phyloP scores from a whole-genome alignment of 352 stramenopile genomes.

The Phytophthora citricola region DNA sequence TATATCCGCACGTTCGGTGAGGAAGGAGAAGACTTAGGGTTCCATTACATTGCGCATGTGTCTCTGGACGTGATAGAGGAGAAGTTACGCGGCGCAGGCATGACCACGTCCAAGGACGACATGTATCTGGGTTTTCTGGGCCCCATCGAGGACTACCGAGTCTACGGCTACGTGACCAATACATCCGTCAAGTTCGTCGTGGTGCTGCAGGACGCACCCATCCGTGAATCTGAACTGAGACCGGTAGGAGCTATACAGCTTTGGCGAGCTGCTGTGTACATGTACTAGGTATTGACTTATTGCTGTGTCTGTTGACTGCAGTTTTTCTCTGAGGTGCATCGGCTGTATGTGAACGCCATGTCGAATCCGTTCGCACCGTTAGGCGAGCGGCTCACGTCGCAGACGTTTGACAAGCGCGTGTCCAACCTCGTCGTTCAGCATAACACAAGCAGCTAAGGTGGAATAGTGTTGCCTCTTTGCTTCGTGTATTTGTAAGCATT shows the following conservation, averaged over 20 bases:
- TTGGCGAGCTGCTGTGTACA: too few species aligned
- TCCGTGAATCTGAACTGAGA: slow-evolving; percentile 82
- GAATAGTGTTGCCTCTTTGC: slow-evolving; percentile 13
- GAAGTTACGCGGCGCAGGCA: slow-evolving; percentile 60
- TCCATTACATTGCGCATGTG: slow-evolving; percentile 90
- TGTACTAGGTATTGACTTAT: slow-evolving; percentile 9
- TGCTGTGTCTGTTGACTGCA: slow-evolving; percentile 25
- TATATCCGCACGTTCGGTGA: slow-evolving; percentile 87
- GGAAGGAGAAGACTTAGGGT: slow-evolving; percentile 80
- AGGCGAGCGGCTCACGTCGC: slow-evolving; percentile 82
- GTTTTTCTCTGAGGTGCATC: slow-evolving; percentile 88
- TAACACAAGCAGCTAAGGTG: slow-evolving; percentile 47
- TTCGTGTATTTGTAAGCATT: slow-evolving; percentile 18
- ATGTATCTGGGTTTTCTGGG: slow-evolving; percentile 89
- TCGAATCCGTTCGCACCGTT: slow-evolving; percentile 88
- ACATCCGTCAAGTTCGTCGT: slow-evolving; percentile 85
- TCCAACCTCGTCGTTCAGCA: slow-evolving; percentile 80
- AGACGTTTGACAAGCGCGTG: slow-evolving; percentile 83
- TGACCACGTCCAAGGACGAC: slow-evolving; percentile 73
- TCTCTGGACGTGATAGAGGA: slow-evolving; percentile 88
- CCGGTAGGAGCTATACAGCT: slow-evolving; percentile 35
- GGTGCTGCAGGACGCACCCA: slow-evolving; percentile 76
- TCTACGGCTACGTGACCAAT: slow-evolving; percentile 90
- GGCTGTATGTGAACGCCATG: slow-evolving; percentile 88
- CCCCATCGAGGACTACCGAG: slow-evolving; percentile 86